Evolutionary conservation across 345 rosid species (phyloP).

Genomic region (Mercurialis annua): DNA sequence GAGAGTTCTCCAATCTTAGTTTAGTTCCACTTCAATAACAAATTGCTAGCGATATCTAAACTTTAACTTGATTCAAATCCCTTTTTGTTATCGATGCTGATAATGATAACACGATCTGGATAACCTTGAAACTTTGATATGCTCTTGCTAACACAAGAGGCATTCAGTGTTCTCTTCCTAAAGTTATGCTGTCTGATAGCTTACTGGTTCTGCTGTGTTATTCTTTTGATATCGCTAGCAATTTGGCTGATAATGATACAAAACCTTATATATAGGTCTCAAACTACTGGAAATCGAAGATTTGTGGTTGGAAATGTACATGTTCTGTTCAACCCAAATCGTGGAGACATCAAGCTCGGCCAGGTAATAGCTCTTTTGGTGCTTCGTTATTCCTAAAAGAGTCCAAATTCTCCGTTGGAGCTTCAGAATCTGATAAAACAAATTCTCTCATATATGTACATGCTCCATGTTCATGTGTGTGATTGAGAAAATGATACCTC

Average conservation of each 20-base stretch:
- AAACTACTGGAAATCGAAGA: constrained; percentile 33
- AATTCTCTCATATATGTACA: too few relatives aligned
- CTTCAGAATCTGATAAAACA: not conserved
- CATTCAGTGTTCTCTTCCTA: not conserved
- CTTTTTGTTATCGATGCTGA: not conserved
- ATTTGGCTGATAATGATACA: constrained; percentile 1
- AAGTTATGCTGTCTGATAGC: not conserved
- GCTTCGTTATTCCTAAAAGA: constrained; percentile 10
- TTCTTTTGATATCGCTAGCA: not conserved
- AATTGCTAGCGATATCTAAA: too few relatives aligned
- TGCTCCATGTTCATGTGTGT: not conserved
- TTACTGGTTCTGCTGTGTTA: not conserved
- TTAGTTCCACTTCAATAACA: too few relatives aligned
- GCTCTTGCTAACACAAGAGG: not conserved
- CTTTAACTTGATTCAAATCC: not conserved
- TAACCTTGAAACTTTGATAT: not conserved
- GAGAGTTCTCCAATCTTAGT: not conserved
- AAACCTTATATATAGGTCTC: constrained; percentile 29
- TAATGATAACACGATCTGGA: not conserved
- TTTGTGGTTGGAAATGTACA: constrained; percentile 75
- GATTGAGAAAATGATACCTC: not conserved
- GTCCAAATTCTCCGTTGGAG: constrained; percentile 2
- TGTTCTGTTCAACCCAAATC: constrained; percentile 75
- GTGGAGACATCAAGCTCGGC: constrained; percentile 88
- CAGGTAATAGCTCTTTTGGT: constrained; percentile 48